A percentile compares a stretch with the other conserved stretches of the same genome.
Evolutionary conservation across 1,284 basidiomycete genomes (phyloP).

Genomic region (Pseudozyma sp.): DNA sequence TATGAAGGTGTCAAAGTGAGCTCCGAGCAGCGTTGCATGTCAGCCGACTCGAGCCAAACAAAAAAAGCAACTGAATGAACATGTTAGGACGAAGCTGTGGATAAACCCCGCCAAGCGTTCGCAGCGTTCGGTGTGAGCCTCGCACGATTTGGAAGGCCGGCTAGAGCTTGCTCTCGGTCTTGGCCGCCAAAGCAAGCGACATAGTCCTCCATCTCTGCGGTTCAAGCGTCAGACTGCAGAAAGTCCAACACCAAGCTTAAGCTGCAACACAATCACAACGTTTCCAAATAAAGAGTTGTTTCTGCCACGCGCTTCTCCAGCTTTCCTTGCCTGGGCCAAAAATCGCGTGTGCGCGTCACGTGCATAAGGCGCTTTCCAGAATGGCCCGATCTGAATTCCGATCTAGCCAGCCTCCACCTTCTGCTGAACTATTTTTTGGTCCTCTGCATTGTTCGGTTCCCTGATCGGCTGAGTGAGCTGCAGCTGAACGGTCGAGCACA

Average conservation of each 20-base stretch:
- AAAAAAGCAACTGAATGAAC: neutral
- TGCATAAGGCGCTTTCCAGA: slow-evolving; percentile 1
- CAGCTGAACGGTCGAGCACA: neutral
- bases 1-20: neutral
- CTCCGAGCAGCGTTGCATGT: neutral
- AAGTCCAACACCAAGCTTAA: too few relatives aligned
- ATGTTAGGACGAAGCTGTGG: slow-evolving; percentile 12
- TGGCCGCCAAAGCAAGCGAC: too few relatives aligned
- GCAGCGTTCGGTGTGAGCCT: too few relatives aligned
- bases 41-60: slow-evolving; percentile 14
- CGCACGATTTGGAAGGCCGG: slow-evolving; percentile 8
- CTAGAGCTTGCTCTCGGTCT: neutral
- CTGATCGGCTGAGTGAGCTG: too few relatives aligned
- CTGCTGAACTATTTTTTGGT: too few relatives aligned
- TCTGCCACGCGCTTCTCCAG: slow-evolving; percentile 14
- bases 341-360: slow-evolving; percentile 28
- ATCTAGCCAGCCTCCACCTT: slow-evolving; percentile 14
- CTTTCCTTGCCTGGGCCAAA: neutral
- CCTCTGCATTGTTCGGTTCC: too few relatives aligned
- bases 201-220: too few relatives aligned
- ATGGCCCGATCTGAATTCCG: slow-evolving; percentile 4
- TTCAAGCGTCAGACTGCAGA: too few relatives aligned
- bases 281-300: slow-evolving; percentile 12
- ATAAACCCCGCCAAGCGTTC: too few relatives aligned
- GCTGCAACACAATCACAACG: neutral